Evolutionary conservation across 2,329 filamentous ascomycete species (phyloP), one percentile per base, ranked within the genome.

Genomic region (Alternaria arbusti): DNA sequence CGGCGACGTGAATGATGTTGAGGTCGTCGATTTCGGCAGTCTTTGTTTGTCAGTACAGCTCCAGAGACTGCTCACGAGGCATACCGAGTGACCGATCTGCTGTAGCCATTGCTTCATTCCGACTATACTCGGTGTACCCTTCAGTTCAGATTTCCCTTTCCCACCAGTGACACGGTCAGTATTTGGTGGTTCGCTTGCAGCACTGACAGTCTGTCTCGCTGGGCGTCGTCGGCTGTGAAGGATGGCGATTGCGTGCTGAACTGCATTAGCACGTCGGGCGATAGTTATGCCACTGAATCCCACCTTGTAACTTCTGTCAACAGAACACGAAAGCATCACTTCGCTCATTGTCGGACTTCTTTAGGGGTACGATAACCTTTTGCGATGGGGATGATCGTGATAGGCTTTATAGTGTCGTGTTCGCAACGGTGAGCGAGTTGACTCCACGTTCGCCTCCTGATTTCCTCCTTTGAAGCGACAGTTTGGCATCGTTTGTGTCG

Each of bases 1-100:
- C 91, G 23, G 90, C 87, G 25, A 93, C 86, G 78, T 92, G 90
- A 43, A 93, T 76, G 25, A 91, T 45, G 52, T 56, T 91, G 28
- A 92, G 80, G 3, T 43, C 40, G 55, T 66, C 61, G n/a, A 66
- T 54, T 6, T 66, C 60, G 50, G 40, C 30, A 54, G 56, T 57
- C 63, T 63, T 20, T 23, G 25, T 52, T 5, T 40, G 40, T 64
- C 46, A 60, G 50, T 45, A 57, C 5, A 20, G 28, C 30, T 57
- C 26, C 20, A 47, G 62, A 61, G 45, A 47, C 45, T 40, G 40
- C 58, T 52, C 0, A 32, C 13, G 30, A 32, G 30, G 0, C 44
- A 46, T 58, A 64, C 62, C 58, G 58, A 64, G 40, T 68, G 60
- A 15, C 66, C 66, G 28, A 68, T 49, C 32, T 59, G 49, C 5